These are phyloP conservation scores for Aspergillus cavernicola DNA, from an alignment of 495 filamentous ascomycete species.

Conservation along the genomic window DNA sequence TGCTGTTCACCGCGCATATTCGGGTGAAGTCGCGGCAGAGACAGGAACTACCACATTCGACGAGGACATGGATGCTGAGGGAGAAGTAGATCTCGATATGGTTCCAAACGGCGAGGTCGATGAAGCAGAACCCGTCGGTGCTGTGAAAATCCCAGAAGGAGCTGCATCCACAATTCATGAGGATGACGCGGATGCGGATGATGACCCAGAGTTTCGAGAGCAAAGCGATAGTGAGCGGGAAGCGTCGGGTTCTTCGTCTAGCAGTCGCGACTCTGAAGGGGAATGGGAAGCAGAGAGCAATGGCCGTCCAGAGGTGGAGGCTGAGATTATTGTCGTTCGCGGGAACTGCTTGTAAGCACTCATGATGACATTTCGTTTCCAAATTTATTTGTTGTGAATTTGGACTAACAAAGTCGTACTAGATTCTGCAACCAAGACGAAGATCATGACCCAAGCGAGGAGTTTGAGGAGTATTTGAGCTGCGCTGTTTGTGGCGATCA, in stretches of 20 bases:
- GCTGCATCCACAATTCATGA: conserved; percentile 44
- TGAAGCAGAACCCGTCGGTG: conserved; percentile 63
- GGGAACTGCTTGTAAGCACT: conserved; percentile 64
- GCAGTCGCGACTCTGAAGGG: conserved; percentile 64
- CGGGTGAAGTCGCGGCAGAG: conserved; percentile 45
- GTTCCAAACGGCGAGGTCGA: conserved; percentile 38
- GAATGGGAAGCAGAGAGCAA: conserved; percentile 65
- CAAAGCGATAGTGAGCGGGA: conserved; percentile 41
- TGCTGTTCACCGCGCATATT: conserved; percentile 52
- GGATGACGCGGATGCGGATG: conserved; percentile 41
- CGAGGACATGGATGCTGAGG: conserved; percentile 35
- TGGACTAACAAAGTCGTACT: conserved; percentile 22
- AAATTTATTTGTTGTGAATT: neutral
- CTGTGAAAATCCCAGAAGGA: conserved; percentile 65
- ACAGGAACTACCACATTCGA: conserved; percentile 28
- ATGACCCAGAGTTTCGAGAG: conserved; percentile 39
- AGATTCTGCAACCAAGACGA: conserved; percentile 80
- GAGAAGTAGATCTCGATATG: conserved; percentile 20
- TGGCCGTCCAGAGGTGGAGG: conserved; percentile 61
- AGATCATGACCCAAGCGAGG: conserved; percentile 79
- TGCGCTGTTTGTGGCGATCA: conserved; percentile 83
- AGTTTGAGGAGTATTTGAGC: conserved; percentile 80
- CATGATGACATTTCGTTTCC: conserved; percentile 10
- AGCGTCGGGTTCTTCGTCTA: conserved; percentile 51
- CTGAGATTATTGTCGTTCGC: conserved; percentile 55